Evolutionary conservation across 164 flowering plant species (phyloP), one percentile per base, ranked within the genome.

Genomic region (Taxillus chinensis): DNA sequence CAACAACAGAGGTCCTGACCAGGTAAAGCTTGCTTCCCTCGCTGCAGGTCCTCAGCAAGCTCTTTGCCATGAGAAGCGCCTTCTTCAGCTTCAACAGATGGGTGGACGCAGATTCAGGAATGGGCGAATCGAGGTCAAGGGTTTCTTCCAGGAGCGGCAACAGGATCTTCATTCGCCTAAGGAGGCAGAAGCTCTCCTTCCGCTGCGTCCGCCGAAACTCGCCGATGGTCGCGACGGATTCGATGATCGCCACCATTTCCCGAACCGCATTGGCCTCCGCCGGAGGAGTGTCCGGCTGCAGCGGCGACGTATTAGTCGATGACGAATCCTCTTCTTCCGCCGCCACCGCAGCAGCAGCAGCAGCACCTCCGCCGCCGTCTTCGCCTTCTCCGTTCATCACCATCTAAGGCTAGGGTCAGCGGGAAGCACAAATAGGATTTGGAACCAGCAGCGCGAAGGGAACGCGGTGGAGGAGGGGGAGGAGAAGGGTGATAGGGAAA

Each of bases 111-210:
- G 15, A 41, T 2, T 70, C 77, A 2, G 81, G 67, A 42, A 81
- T 58, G 0, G 77, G 71, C 8, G 11, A 27, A 3, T 75, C 76
- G 5, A 67, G 51, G 51, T 85, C 88, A 6, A 65, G 63, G 3
- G 81, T 71, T 73, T 86, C 93, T 41, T 90, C 91, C 60, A 88
- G 61, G 17, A 90, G 64, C 2, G 90, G 90, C 57, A 69, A 60
- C 63, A 90, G 69, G 15, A 86, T 70, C 83, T 83, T 84, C 70
- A 90, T 50, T 14, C 92, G 69, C 68, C 95, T 70, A 11, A 77
- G 82, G 13, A 90, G 84, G 57, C 54, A 70, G 16, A 43, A 63
- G 53, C 81, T 75, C 57, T 87, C 90, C 59, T 81, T 87, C 75
- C 67, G 82, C 54, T 83, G 86, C 7, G 84, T 83, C 55, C 68